Percentiles rank a stretch among this genome's conserved stretches.
Evolutionary conservation across 2,329 filamentous ascomycete species (phyloP).

Genomic region (Stachybotrys chlorohalonatus): DNA sequence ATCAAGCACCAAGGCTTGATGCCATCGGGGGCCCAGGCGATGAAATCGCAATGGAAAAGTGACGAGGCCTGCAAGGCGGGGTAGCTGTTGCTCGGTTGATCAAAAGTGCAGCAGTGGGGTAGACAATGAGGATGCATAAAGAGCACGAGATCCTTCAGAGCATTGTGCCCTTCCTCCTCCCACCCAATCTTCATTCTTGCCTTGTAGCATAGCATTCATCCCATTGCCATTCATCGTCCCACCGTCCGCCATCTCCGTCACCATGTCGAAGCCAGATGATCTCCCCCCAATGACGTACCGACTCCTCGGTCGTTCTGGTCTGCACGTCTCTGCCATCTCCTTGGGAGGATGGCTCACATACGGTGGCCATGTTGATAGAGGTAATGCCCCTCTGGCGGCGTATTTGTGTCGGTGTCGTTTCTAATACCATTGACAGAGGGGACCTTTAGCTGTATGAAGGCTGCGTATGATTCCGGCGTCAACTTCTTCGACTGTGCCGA

Average conservation of each 20-base stretch:
- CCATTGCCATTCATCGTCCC: not conserved
- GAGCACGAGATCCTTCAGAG: not conserved
- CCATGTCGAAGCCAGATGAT: constrained; percentile 31
- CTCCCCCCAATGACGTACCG: constrained; percentile 58
- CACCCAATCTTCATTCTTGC: not conserved
- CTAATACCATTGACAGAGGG: constrained; percentile 18
- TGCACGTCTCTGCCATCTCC: constrained; percentile 66
- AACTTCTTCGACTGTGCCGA: constrained; percentile 58
- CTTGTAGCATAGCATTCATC: not conserved
- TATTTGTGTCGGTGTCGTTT: not conserved
- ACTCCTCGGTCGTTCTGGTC: constrained; percentile 59
- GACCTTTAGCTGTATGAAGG: constrained; percentile 51
- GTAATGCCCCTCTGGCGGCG: constrained; percentile 20
- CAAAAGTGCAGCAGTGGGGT: not conserved
- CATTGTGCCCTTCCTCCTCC: not conserved
- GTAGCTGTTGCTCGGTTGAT: not conserved
- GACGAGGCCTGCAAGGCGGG: not conserved
- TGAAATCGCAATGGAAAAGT: not conserved
- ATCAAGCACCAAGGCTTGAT: not conserved
- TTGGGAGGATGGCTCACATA: constrained; percentile 68
- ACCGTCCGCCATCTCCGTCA: constrained; percentile 2
- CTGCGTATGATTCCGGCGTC: constrained; percentile 49
- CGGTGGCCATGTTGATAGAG: constrained; percentile 61
- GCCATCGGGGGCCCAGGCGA: not conserved
- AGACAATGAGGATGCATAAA: not conserved